phyloP scores from a whole-genome alignment of 192 early-diverging fungal species.

The Coemansia sp. region DNA sequence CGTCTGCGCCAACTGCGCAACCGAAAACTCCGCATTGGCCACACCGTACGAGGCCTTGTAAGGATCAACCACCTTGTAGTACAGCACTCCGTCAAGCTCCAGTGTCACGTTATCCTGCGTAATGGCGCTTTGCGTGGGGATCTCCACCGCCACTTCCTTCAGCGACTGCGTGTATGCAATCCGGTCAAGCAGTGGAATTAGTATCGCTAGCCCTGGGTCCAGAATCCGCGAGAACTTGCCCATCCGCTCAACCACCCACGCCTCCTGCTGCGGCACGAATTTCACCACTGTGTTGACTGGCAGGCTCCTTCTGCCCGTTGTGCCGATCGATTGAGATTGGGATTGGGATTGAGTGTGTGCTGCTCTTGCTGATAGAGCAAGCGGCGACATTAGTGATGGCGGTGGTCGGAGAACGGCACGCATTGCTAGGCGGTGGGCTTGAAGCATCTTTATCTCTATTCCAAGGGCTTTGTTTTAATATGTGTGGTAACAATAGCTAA shows the following conservation, averaged over 20 bases:
- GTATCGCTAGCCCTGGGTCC: slow-evolving; percentile 87
- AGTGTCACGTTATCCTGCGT: slow-evolving; percentile 98
- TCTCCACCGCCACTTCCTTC: slow-evolving; percentile 93
- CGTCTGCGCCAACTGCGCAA: slow-evolving; percentile 97
- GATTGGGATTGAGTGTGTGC: no score
- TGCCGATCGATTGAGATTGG: background rate
- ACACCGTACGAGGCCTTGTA: slow-evolving; percentile 95
- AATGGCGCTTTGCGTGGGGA: slow-evolving; percentile 86
- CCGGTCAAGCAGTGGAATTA: slow-evolving; percentile 85
- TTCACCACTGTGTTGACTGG: slow-evolving; percentile 70
- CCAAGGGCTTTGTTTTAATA: no score
- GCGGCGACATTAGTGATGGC: background rate
- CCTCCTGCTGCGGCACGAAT: slow-evolving; percentile 98
- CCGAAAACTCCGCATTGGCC: slow-evolving; percentile 91
- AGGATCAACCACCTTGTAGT: slow-evolving; percentile 90
- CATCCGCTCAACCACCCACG: slow-evolving; percentile 97
- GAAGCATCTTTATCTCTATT: background rate
- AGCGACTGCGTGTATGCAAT: slow-evolving; percentile 92
- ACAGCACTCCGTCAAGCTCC: slow-evolving; percentile 94
- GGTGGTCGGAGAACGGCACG: background rate
- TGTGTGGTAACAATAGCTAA: no score
- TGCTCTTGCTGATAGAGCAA: no score
- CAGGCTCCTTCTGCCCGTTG: slow-evolving; percentile 8
- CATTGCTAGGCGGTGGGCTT: background rate
- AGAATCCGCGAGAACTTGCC: slow-evolving; percentile 82